Conservation (phyloP, 2,329 filamentous ascomycete genomes). For the Mariannaea sp. region DNA sequence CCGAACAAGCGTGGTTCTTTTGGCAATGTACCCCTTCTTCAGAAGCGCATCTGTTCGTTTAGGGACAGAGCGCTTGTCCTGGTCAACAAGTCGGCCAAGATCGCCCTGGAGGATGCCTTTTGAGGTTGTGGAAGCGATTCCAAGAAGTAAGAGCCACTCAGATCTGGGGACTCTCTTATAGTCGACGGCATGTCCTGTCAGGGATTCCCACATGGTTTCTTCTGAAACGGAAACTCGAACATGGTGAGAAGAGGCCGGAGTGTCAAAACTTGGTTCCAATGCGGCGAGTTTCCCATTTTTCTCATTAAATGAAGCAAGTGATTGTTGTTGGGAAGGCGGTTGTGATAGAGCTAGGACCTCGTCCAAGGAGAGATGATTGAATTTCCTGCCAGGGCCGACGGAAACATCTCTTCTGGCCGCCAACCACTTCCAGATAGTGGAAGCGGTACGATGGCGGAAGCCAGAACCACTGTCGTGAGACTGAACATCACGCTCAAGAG, state of each 20-base stretch:
- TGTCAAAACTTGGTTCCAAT: background rate
- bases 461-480: constrained; percentile 15
- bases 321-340: background rate
- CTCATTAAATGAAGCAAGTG: background rate
- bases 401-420: constrained; percentile 43
- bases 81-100: constrained; percentile 59
- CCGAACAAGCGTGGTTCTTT: constrained; percentile 61
- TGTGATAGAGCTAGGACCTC: constrained; percentile 37
- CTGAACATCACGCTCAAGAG: constrained; percentile 13
- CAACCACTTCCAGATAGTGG: constrained; percentile 46
- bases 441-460: constrained; percentile 36
- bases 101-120: constrained; percentile 66
- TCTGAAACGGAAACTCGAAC: constrained; percentile 55
- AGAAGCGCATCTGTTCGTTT: constrained; percentile 64
- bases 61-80: constrained; percentile 68
- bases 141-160: constrained; percentile 63
- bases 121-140: constrained; percentile 59
- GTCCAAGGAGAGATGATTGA: constrained; percentile 47
- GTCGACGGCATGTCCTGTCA: constrained; percentile 64
- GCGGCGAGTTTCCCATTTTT: constrained; percentile 12
- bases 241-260: background rate
- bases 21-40: constrained; percentile 65
- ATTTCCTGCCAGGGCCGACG: constrained; percentile 40
- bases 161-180: constrained; percentile 61
- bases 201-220: constrained; percentile 61